Evolutionary conservation across 2,329 filamentous ascomycete species (phyloP).

Genomic region (Arthrocladium fulminans): DNA sequence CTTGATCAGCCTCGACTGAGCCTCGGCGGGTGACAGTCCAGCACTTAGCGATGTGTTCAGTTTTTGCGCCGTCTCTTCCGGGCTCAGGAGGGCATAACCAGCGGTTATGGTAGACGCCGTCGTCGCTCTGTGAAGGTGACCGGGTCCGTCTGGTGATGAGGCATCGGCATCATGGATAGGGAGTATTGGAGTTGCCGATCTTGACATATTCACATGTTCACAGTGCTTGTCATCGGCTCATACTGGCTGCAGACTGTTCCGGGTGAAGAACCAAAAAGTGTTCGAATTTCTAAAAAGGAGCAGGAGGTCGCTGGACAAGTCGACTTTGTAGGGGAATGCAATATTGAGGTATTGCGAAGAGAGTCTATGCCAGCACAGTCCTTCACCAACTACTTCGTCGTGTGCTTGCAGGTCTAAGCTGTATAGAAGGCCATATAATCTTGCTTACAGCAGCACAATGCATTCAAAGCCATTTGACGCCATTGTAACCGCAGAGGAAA

Average conservation of each 20-base stretch:
- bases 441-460: no score
- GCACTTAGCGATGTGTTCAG: constrained; percentile 74
- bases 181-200: constrained; percentile 49
- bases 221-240: constrained; percentile 22
- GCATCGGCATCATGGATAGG: constrained; percentile 46
- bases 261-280: no score
- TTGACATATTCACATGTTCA: constrained; percentile 53
- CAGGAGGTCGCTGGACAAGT: background rate
- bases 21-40: constrained; percentile 73
- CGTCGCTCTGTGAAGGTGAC: background rate
- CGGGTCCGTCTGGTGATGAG: constrained; percentile 11
- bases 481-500: no score
- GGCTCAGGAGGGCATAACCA: constrained; percentile 57
- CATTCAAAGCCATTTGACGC: no score
- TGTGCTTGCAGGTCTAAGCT: background rate
- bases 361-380: no score
- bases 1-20: constrained; percentile 65
- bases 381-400: no score
- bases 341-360: no score
- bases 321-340: background rate
- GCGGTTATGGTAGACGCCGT: constrained; percentile 34
- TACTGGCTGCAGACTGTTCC: background rate
- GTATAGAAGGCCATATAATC: no score
- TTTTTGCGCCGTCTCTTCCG: constrained; percentile 65
- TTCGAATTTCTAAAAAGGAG: background rate